Evolutionary conservation across 345 rosid species (phyloP).

Genomic region (Syzygium aromaticum): DNA sequence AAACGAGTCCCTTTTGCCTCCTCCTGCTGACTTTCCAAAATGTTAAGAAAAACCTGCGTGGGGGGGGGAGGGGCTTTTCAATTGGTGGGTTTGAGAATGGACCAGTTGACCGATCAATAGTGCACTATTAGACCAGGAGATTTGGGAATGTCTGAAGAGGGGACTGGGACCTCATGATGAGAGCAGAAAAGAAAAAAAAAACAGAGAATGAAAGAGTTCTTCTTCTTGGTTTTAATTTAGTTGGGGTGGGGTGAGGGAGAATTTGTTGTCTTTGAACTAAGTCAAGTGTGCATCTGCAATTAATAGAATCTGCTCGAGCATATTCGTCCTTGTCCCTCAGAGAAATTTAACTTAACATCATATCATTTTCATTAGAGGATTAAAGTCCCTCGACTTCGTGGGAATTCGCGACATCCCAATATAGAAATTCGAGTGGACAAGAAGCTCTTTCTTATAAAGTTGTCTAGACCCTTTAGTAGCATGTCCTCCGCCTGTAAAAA

Average conservation of each 20-base stretch:
- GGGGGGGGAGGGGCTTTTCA: background rate
- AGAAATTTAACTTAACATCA: background rate
- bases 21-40: constrained; percentile 73
- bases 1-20: constrained; percentile 46
- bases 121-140: background rate
- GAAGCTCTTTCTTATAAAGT: background rate
- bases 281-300: background rate
- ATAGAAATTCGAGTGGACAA: background rate
- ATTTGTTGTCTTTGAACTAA: background rate
- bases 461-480: background rate
- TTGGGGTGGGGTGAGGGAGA: background rate
- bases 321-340: background rate
- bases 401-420: background rate
- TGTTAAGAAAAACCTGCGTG: constrained; percentile 18
- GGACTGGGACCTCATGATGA: background rate
- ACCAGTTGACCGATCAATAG: background rate
- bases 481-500: background rate
- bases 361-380: background rate
- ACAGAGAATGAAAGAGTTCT: background rate
- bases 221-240: background rate
- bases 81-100: background rate
- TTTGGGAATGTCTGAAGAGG: background rate
- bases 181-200: background rate
- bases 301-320: background rate
- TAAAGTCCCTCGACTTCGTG: background rate